These are phyloP conservation scores for Gentiana straminea DNA, from an alignment of 257 asterid species.

Conservation along the genomic window DNA sequence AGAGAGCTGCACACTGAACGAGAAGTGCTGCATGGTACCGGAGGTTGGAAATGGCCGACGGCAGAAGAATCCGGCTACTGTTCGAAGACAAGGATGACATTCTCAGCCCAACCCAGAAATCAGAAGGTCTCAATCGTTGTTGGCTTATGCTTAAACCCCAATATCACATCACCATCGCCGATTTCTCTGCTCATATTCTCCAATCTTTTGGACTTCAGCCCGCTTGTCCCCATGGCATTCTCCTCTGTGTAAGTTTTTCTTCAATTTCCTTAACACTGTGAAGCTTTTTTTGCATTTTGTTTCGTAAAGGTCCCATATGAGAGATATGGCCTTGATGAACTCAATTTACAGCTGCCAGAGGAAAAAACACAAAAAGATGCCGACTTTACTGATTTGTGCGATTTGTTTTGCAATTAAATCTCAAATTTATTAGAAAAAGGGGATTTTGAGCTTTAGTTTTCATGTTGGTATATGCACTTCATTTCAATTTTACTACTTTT, in stretches of 20 bases:
- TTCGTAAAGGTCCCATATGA: neutral
- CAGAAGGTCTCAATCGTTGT: constrained; percentile 44
- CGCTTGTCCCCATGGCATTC: constrained; percentile 74
- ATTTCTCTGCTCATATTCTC: constrained; percentile 45
- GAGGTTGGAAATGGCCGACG: constrained; percentile 31
- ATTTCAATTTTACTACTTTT: neutral
- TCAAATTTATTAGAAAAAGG: too few species aligned
- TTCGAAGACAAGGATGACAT: constrained; percentile 49
- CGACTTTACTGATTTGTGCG: neutral
- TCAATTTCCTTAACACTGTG: neutral
- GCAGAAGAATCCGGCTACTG: constrained; percentile 48
- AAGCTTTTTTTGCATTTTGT: neutral
- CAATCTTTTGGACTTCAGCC: constrained; percentile 54
- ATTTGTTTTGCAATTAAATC: too few species aligned
- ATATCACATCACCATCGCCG: constrained; percentile 40
- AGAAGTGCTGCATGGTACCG: too few species aligned
- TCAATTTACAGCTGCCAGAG: neutral
- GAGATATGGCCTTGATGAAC: neutral
- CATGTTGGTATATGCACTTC: neutral
- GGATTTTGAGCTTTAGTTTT: too few species aligned
- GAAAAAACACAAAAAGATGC: too few species aligned
- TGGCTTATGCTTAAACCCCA: constrained; percentile 63
- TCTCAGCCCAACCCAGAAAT: constrained; percentile 45
- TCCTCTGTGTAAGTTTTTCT: constrained; percentile 43
- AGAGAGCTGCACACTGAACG: too few species aligned